phyloP scores from a whole-genome alignment of 2,329 filamentous ascomycete genomes.

The Stachybotrys chartarum region DNA sequence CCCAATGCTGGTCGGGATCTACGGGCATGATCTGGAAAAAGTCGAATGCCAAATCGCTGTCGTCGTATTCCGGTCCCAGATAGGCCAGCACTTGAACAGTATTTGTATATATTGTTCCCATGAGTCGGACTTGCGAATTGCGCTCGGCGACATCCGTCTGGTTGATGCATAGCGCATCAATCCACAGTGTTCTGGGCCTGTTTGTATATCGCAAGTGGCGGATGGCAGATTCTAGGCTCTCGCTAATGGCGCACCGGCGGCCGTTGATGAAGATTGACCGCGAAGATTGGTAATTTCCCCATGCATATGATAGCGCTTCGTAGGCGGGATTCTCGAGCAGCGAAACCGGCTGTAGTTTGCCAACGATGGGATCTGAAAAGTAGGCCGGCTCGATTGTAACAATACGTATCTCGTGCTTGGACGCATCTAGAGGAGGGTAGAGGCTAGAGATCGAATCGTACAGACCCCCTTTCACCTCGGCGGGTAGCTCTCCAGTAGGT shows the following conservation, averaged over 20 bases:
- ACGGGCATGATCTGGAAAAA: background rate
- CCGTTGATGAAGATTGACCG: background rate
- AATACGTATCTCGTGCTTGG: background rate
- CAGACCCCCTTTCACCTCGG: background rate
- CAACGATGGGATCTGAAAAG: background rate
- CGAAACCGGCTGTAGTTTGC: background rate
- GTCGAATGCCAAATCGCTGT: background rate
- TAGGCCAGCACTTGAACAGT: background rate
- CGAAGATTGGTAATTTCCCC: background rate
- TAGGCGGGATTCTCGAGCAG: background rate
- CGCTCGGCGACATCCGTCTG: background rate
- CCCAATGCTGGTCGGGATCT: background rate
- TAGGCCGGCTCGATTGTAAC: background rate
- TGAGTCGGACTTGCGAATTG: background rate
- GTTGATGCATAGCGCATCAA: conserved; percentile 10
- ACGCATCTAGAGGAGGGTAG: background rate
- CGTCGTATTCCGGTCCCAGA: background rate
- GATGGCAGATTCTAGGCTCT: conserved; percentile 1
- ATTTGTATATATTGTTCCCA: background rate
- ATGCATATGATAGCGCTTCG: background rate
- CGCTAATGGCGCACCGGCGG: background rate
- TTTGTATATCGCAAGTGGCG: conserved; percentile 1
- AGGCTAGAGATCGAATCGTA: background rate
- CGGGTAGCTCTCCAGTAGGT: background rate
- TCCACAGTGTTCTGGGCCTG: conserved; percentile 2